Conservation (phyloP, 2,329 filamentous ascomycete genomes). For the Botrytis paeoniae region DNA sequence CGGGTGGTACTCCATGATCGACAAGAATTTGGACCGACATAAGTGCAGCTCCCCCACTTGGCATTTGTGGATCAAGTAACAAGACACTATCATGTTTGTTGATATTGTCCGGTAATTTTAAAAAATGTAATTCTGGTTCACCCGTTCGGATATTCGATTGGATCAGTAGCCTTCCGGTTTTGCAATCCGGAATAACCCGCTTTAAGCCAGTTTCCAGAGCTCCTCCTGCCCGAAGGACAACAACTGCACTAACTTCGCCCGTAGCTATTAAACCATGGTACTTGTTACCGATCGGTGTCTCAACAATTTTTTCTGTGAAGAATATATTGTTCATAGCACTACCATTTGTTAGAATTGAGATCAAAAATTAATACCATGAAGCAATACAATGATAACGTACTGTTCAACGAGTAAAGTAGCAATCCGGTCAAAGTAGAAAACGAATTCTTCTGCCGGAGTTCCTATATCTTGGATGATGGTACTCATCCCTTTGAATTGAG, state of each 20-base stretch:
- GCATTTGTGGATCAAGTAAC: slow-evolving; percentile 91
- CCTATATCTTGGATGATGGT: slow-evolving; percentile 82
- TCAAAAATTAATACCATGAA: background rate
- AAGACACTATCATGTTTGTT: slow-evolving; percentile 74
- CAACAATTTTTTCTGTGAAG: slow-evolving; percentile 61
- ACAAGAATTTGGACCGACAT: slow-evolving; percentile 97
- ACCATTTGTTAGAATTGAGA: slow-evolving; percentile 18
- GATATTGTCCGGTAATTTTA: slow-evolving; percentile 74
- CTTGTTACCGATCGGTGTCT: slow-evolving; percentile 65
- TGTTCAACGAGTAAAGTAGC: slow-evolving; percentile 80
- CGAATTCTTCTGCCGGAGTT: slow-evolving; percentile 82
- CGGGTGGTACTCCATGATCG: slow-evolving; percentile 84
- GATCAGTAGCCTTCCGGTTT: slow-evolving; percentile 83
- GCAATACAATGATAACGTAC: slow-evolving; percentile 42
- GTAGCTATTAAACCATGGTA: slow-evolving; percentile 71
- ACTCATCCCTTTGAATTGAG: slow-evolving; percentile 83
- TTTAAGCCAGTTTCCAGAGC: slow-evolving; percentile 85
- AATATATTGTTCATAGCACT: slow-evolving; percentile 75
- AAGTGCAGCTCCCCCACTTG: slow-evolving; percentile 75
- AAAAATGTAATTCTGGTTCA: slow-evolving; percentile 90
- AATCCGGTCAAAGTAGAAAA: slow-evolving; percentile 94
- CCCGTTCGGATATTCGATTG: slow-evolving; percentile 82
- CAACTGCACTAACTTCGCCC: slow-evolving; percentile 79
- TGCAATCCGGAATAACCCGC: slow-evolving; percentile 88
- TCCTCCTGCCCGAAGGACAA: slow-evolving; percentile 84